These are phyloP conservation scores for Fraxinus baroniana DNA, from an alignment of 305 asterid genomes.

Conservation along the genomic window DNA sequence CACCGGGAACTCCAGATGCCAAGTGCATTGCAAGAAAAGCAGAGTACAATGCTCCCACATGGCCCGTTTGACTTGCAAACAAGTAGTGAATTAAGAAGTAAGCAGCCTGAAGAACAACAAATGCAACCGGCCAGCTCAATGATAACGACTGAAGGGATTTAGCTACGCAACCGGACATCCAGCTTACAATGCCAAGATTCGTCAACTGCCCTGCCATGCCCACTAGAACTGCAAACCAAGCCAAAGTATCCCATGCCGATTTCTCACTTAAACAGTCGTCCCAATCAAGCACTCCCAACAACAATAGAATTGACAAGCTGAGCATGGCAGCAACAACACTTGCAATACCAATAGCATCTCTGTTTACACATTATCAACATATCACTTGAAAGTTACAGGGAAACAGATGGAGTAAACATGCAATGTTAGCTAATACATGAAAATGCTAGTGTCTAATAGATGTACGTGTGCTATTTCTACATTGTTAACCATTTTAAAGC, in stretches of 20 bases:
- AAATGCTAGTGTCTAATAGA: background rate
- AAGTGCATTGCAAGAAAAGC: conserved; percentile 95
- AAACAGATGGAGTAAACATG: background rate
- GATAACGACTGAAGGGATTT: conserved; percentile 61
- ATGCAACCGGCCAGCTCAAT: conserved; percentile 93
- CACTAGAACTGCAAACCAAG: conserved; percentile 93
- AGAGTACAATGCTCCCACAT: conserved; percentile 90
- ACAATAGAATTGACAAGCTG: conserved; percentile 76
- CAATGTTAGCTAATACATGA: background rate
- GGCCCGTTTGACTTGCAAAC: conserved; percentile 95
- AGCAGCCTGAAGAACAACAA: conserved; percentile 78
- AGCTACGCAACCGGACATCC: conserved; percentile 92
- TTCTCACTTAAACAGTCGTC: conserved; percentile 89
- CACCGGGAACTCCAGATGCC: conserved; percentile 90
- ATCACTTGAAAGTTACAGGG: conserved; percentile 10
- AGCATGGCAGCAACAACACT: conserved; percentile 98
- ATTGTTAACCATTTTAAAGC: background rate
- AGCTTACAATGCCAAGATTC: conserved; percentile 74
- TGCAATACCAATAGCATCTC: conserved; percentile 81
- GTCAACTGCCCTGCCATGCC: conserved; percentile 96
- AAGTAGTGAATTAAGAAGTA: conserved; percentile 88
- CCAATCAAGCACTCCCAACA: conserved; percentile 83
- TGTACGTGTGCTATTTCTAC: background rate
- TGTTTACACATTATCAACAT: conserved; percentile 34
- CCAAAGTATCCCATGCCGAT: conserved; percentile 97